Conservation (phyloP, 345 rosid species). For the Anastatica hierochuntica region DNA sequence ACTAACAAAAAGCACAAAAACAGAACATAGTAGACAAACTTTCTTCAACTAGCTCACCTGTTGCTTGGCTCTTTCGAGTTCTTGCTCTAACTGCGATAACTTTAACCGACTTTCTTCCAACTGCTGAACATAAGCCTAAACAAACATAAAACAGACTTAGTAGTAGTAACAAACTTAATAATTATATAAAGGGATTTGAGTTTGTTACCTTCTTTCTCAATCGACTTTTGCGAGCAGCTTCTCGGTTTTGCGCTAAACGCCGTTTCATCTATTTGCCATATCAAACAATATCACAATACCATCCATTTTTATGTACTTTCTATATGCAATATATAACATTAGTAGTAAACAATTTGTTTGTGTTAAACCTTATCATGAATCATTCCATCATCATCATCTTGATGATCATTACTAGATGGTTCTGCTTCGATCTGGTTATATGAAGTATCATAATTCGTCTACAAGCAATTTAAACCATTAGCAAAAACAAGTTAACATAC, state of each 20-base stretch:
- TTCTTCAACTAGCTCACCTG: conserved; percentile 37
- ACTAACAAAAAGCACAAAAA: too few relatives aligned
- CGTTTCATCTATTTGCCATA: conserved; percentile 41
- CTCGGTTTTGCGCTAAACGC: conserved; percentile 91
- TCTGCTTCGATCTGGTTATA: conserved; percentile 31
- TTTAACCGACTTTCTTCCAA: conserved; percentile 72
- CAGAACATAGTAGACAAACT: not conserved
- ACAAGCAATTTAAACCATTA: too few relatives aligned
- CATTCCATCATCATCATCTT: conserved; percentile 44
- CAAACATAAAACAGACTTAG: not conserved
- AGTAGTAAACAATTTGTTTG: too few relatives aligned
- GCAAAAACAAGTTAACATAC: too few relatives aligned
- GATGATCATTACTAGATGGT: conserved; percentile 52
- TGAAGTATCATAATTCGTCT: conserved; percentile 18
- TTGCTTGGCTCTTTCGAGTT: conserved; percentile 65
- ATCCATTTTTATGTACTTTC: too few relatives aligned
- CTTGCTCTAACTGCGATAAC: conserved; percentile 77
- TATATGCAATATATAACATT: too few relatives aligned
- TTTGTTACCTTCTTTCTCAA: conserved; percentile 75
- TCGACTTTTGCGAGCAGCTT: conserved; percentile 95
- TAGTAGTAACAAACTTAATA: too few relatives aligned
- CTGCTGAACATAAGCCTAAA: conserved; percentile 83
- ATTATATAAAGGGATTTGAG: not conserved
- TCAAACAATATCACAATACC: too few relatives aligned
- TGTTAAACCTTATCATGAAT: conserved; percentile 63